Base-by-base conservation (phyloP, 2,329 filamentous ascomycete species). In the Aspergillus bombycis region DNA sequence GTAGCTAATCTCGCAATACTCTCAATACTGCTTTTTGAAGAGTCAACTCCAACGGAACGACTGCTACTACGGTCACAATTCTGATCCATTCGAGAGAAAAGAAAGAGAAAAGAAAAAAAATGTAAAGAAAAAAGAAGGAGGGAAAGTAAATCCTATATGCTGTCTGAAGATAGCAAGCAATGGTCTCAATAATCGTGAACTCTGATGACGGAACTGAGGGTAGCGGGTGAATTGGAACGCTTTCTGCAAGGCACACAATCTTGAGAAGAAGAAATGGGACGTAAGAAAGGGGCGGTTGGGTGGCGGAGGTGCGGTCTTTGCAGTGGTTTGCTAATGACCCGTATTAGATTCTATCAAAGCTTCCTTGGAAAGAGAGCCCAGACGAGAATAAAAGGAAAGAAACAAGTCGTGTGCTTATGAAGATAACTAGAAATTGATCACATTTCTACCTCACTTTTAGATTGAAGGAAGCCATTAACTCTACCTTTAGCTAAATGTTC, bases 11-110 rank as follows among this genome's bases (percentile, higher is more conserved):
- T 61, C 46, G 53, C n/a, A 34, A 50, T 61, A 16, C 61, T 55
- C 28, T 61, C 62, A 36, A 60, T 57, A 28, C 34, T 55, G 60
- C 53, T 38, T 19, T 38, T 65, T 26, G 41, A 34, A 38, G 46
- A 53, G 10, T 16, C 41, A 48, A 41, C 32, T 45, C 54, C 57
- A 28, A 21, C 45, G 23, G 48, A 58, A 28, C 10, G 38, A 32
- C 32, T 30, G 38, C 34, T 48, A 30, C 41, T 21, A 32, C 32
- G 19, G 21, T 46, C 57, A 57, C 46, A 43, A 43, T 48, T 54
- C 30, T 30, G 43, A 46, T 57, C 59, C 52, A 57, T 57, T 7
- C 12, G 28, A 14, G n/a, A 41, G 19, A 12, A 21, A 41, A 26
- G 32, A 32, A 9, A 26, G 10, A n/a, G 9, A 21, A 3, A 32